A percentile compares a stretch with the other conserved stretches of the same genome.
phyloP scores from a whole-genome alignment of 805 yeast genomes.

The Hagleromyces aurorensis region DNA sequence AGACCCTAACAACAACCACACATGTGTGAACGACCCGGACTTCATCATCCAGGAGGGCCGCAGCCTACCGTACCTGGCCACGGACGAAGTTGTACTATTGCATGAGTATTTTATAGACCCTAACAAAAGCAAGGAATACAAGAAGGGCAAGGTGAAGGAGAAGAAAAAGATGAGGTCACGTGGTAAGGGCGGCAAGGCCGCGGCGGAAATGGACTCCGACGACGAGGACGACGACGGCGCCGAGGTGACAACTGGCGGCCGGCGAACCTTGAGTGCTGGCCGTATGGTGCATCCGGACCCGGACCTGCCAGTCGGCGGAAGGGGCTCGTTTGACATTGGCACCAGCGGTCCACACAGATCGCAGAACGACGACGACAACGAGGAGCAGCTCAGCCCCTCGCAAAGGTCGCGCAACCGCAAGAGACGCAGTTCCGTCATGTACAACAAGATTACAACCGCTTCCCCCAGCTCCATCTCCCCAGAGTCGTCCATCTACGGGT shows the following conservation, averaged over 20 bases:
- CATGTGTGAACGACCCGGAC: conserved; percentile 16
- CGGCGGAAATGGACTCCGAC: background rate
- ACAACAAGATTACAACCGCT: conserved; percentile 18
- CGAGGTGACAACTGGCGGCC: background rate
- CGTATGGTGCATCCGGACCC: too few species aligned
- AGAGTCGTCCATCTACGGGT: conserved; percentile 16
- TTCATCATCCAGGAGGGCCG: conserved; percentile 17
- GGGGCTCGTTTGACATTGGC: too few species aligned
- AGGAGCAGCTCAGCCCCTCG: conserved; percentile 1
- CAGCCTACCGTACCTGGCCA: conserved; percentile 15
- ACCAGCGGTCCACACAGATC: too few species aligned
- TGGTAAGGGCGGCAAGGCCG: too few species aligned
- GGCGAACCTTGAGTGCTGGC: background rate
- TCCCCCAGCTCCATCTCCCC: conserved; percentile 16
- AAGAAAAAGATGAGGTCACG: too few species aligned
- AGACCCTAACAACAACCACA: conserved; percentile 7
- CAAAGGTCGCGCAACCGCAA: conserved; percentile 18
- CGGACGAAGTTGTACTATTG: conserved; percentile 16
- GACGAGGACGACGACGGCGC: background rate
- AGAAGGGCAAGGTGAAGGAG: conserved; percentile 15
- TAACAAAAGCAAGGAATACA: conserved; percentile 21
- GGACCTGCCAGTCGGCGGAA: too few species aligned
- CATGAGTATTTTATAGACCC: conserved; percentile 22
- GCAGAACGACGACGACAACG: background rate
- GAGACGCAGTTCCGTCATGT: conserved; percentile 20